Evolutionary conservation across 768 basidiomycete genomes (phyloP).

Genomic region (Boletus vinaceobasis): DNA sequence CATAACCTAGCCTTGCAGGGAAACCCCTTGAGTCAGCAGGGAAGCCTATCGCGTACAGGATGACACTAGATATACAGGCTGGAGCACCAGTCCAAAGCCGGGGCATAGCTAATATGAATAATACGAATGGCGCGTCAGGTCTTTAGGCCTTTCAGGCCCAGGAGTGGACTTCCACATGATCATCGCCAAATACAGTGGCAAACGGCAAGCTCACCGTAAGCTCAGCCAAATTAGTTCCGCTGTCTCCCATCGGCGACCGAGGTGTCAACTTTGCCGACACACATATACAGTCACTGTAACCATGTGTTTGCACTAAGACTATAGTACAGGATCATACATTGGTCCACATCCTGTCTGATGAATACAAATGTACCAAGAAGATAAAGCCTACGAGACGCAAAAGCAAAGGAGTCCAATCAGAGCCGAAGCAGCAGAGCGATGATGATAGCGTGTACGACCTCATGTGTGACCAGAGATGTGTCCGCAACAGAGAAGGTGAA

Average conservation of each 20-base stretch:
- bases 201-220: neutral
- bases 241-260: neutral
- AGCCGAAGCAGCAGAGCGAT: slow-evolving; percentile 7
- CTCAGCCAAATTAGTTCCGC: neutral
- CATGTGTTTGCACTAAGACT: neutral
- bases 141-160: no score
- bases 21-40: slow-evolving; percentile 4
- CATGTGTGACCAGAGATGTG: slow-evolving; percentile 8
- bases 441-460: slow-evolving; percentile 1
- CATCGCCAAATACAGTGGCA: neutral
- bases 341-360: slow-evolving; percentile 19
- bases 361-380: slow-evolving; percentile 27
- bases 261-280: neutral
- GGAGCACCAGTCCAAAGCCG: neutral
- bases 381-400: neutral
- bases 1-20: slow-evolving; percentile 1
- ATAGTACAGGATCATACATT: slow-evolving; percentile 20
- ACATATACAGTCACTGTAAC: neutral
- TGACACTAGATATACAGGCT: neutral
- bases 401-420: slow-evolving; percentile 10
- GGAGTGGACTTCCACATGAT: neutral
- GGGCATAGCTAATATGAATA: neutral
- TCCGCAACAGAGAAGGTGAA: slow-evolving; percentile 13
- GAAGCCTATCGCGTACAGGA: neutral
- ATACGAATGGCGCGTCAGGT: no score